Base-by-base conservation (phyloP, 1,139 yeast species). In the Debaryomyces sp. region DNA sequence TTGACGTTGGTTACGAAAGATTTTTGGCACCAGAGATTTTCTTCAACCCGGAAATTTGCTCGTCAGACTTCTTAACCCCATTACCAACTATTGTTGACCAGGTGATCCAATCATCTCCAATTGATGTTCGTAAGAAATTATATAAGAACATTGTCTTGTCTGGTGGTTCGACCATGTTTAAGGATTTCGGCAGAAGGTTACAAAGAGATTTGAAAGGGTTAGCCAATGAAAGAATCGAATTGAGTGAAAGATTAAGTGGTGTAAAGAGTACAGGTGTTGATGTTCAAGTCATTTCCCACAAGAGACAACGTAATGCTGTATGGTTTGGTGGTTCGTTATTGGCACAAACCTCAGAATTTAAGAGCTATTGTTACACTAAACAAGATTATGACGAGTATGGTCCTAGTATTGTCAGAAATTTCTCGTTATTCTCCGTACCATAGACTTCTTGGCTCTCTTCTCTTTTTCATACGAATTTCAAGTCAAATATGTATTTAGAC, bases 121-220 rank as follows among this genome's bases (percentile, higher is more conserved):
- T 95, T 59, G 99, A 95, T 75, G 99, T 95, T 41, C 89, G 99
- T 72, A 92, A 94, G 70, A 96, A 96, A 51, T 81, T 95, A 53
- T 94, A 94, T 75, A 89, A 87, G 70, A 95, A 95, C 70, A 94
- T 95, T 64, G 99, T 95, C 24, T 78, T 90, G 51, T 87, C 95
- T 22, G 97, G 99, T 59, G 99, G 99, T 45, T 91, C 97, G 1
- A 94, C 99, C 23, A 94, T 94, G 99, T 95, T 95, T 70, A 91
- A 91, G 66, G 98, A 94, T 69, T 95, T 94, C 64, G 98, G 98
- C 47, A 87, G 98, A 73, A 85, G 99, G 71, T 78, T 95, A 59
- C 99, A 95, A 72, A 87, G 98, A 71, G 99, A 95, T 68, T 78
- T 95, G 66, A 90, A 91, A 71, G 68, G 81, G 6, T 77, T 95